Conservation (phyloP, 257 asterid genomes). For the Solanum corneliomulleri region DNA sequence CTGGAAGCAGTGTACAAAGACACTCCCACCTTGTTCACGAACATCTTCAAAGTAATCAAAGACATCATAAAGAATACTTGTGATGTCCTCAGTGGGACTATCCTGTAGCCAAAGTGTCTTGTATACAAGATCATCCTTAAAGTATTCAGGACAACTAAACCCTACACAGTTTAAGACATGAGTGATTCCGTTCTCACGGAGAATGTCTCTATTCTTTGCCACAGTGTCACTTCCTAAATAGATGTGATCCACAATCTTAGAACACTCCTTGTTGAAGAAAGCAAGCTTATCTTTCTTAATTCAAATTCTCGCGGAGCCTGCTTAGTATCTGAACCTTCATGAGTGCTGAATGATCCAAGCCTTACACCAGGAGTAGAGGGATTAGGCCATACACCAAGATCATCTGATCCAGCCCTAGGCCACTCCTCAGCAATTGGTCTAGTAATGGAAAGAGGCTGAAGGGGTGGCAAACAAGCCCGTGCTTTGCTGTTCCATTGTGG, state of each 20-base stretch:
- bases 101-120: conserved; percentile 94
- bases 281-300: conserved; percentile 67
- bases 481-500: conserved; percentile 87
- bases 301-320: conserved; percentile 46
- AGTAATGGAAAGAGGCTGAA: conserved; percentile 72
- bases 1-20: conserved; percentile 83
- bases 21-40: conserved; percentile 73
- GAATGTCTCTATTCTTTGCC: conserved; percentile 71
- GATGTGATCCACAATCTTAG: conserved; percentile 63
- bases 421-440: conserved; percentile 65
- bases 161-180: conserved; percentile 97
- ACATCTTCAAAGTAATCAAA: conserved; percentile 94
- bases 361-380: conserved; percentile 72
- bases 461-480: conserved; percentile 86
- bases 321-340: conserved; percentile 26
- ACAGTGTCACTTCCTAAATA: conserved; percentile 74
- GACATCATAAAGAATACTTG: conserved; percentile 77
- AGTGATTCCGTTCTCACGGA: conserved; percentile 60
- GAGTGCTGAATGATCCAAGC: conserved; percentile 38
- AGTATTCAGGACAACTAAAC: conserved; percentile 67
- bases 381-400: conserved; percentile 75
- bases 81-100: conserved; percentile 85
- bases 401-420: conserved; percentile 92
- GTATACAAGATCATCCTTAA: conserved; percentile 68
- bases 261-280: conserved; percentile 82